These are phyloP conservation scores for Lichtheimia ramosa DNA, from an alignment of 371 early-diverging fungal genomes.

Conservation along the genomic window DNA sequence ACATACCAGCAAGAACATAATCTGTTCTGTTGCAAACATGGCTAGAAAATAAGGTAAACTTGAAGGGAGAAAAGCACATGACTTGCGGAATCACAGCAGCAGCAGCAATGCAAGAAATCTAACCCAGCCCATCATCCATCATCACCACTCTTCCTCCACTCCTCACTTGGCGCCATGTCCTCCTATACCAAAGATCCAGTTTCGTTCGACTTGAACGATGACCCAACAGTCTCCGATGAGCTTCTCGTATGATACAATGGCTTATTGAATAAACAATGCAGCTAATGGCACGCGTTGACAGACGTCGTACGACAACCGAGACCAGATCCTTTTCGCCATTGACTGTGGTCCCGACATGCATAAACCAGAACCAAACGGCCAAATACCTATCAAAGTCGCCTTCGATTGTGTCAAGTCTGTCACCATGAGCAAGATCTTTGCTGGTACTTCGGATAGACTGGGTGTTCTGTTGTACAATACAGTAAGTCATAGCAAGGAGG, in stretches of 20 bases:
- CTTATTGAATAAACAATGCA: neutral
- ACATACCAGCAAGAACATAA: too few relatives aligned
- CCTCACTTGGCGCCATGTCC: too few relatives aligned
- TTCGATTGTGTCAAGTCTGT: conserved; percentile 50
- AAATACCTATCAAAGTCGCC: conserved; percentile 48
- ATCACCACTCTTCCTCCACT: too few relatives aligned
- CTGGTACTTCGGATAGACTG: conserved; percentile 55
- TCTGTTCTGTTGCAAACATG: too few relatives aligned
- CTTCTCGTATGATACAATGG: neutral
- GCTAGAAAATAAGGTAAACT: too few relatives aligned
- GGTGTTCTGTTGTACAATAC: conserved; percentile 69
- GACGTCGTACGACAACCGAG: conserved; percentile 29
- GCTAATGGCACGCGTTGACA: neutral
- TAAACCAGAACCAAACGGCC: conserved; percentile 32
- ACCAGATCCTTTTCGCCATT: conserved; percentile 66
- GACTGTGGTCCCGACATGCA: conserved; percentile 67
- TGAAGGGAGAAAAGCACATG: too few relatives aligned
- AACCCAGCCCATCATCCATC: neutral
- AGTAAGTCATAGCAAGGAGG: conserved; percentile 33
- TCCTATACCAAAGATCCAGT: too few relatives aligned
- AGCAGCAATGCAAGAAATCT: too few relatives aligned
- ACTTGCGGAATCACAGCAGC: too few relatives aligned
- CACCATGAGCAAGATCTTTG: conserved; percentile 56
- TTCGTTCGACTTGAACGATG: conserved; percentile 1
- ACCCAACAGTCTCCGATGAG: conserved; percentile 3